A percentile compares a stretch with the other conserved stretches of the same genome.
Evolutionary conservation across 2,329 filamentous ascomycete species (phyloP).

Genomic region (Myriosclerotinia scirpicola): DNA sequence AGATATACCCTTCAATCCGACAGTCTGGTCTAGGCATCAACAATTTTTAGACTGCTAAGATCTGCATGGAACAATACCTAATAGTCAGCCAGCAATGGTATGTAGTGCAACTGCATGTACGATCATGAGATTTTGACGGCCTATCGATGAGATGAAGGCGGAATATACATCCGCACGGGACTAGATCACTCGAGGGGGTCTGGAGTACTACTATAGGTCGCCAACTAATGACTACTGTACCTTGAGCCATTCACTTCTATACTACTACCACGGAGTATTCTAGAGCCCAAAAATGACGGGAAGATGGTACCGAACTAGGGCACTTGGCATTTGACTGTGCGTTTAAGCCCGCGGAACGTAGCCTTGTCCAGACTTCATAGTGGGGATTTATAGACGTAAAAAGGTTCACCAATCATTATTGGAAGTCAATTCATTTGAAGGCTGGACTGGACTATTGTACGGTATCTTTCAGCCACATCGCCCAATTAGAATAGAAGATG

Average conservation of each 20-base stretch:
- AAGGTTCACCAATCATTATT: constrained; percentile 13
- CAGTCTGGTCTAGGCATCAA: constrained; percentile 28
- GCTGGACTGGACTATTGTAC: constrained; percentile 26
- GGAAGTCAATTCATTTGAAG: constrained; percentile 23
- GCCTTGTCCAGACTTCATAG: not conserved
- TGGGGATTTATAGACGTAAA: too few species aligned
- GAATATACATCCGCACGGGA: not conserved
- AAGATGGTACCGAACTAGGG: not conserved
- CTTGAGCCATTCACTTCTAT: not conserved
- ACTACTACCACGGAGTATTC: not conserved
- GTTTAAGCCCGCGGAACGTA: not conserved
- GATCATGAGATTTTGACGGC: constrained; percentile 27
- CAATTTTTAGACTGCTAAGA: not conserved
- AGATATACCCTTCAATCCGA: constrained; percentile 27
- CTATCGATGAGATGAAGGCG: constrained; percentile 6
- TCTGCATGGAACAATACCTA: constrained; percentile 15
- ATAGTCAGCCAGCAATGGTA: constrained; percentile 2
- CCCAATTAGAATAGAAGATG: constrained; percentile 14
- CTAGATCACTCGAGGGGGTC: not conserved
- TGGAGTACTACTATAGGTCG: not conserved
- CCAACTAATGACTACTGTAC: not conserved
- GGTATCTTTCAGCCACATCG: constrained; percentile 20
- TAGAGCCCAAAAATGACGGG: constrained; percentile 6
- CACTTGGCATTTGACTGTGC: not conserved
- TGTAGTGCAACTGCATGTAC: constrained; percentile 30